phyloP scores from a whole-genome alignment of 768 basidiomycete species.

The Boletus edulis region DNA sequence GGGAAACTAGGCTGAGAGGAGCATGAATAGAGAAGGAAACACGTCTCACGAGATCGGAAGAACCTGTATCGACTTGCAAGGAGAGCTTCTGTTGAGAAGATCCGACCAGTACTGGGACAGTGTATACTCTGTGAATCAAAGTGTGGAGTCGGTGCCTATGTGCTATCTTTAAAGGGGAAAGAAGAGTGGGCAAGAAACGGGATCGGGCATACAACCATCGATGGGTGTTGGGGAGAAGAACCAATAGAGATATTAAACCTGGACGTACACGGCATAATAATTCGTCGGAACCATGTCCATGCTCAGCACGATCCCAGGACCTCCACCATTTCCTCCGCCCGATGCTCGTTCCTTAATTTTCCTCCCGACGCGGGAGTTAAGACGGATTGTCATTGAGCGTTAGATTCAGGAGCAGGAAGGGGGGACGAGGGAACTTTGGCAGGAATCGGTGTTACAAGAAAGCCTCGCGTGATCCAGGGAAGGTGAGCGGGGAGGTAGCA shows the following conservation, averaged over 20 bases:
- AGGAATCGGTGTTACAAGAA: background rate
- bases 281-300: conserved; percentile 54
- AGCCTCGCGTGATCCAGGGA: background rate
- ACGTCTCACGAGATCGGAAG: conserved; percentile 67
- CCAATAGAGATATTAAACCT: background rate
- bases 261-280: conserved; percentile 52
- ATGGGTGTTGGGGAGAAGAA: background rate
- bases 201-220: no score
- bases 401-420: background rate
- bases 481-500: conserved; percentile 8
- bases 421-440: background rate
- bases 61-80: conserved; percentile 79
- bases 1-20: conserved; percentile 1
- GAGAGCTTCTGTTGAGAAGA: conserved; percentile 46
- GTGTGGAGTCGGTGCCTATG: background rate
- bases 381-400: conserved; percentile 10
- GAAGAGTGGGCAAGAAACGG: background rate
- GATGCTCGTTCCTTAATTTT: conserved; percentile 11
- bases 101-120: conserved; percentile 58
- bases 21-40: background rate
- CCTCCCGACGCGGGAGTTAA: conserved; percentile 4
- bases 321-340: conserved; percentile 46
- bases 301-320: conserved; percentile 56
- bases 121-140: conserved; percentile 53
- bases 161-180: background rate